Conservation (phyloP, 2,329 filamentous ascomycete genomes). For the Cryphonectria japonica region DNA sequence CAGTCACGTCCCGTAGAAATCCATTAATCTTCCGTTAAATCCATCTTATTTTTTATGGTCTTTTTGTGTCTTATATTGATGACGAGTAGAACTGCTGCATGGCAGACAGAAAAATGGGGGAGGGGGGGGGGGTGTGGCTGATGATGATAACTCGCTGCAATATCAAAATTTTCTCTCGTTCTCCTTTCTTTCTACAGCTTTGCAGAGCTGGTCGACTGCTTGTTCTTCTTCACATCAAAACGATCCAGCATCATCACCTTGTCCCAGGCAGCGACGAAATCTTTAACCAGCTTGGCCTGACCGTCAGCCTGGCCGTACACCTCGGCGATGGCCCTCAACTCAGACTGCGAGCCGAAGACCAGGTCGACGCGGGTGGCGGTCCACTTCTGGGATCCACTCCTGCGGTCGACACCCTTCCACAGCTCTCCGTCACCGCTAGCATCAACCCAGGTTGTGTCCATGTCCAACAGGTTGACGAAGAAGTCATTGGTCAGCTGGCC, state of each 20-base stretch:
- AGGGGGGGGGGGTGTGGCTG: too few relatives aligned
- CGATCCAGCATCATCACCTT: conserved; percentile 78
- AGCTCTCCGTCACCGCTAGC: conserved; percentile 19
- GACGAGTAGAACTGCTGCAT: too few relatives aligned
- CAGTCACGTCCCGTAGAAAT: too few relatives aligned
- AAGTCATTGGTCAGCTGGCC: conserved; percentile 78
- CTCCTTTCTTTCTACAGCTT: too few relatives aligned
- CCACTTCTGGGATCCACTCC: conserved; percentile 68
- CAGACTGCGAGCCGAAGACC: conserved; percentile 73
- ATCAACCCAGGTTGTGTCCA: conserved; percentile 60
- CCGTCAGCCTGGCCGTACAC: conserved; percentile 67
- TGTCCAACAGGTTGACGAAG: conserved; percentile 78
- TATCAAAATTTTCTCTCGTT: too few relatives aligned
- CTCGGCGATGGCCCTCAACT: conserved; percentile 72
- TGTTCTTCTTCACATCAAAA: conserved; percentile 52
- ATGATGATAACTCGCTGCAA: too few relatives aligned
- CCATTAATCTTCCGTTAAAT: too few relatives aligned
- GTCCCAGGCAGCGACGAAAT: conserved; percentile 72
- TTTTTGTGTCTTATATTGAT: too few relatives aligned
- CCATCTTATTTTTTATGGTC: too few relatives aligned
- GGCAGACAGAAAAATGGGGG: too few relatives aligned
- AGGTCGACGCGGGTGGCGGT: conserved; percentile 70
- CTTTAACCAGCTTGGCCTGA: conserved; percentile 67
- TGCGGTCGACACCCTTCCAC: conserved; percentile 23
- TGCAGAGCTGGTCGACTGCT: too few relatives aligned